Percentiles rank a stretch among this genome's conserved stretches.
These are phyloP conservation scores for Helminthosporium solani DNA, from an alignment of 2,329 filamentous ascomycete genomes.

Conservation along the genomic window DNA sequence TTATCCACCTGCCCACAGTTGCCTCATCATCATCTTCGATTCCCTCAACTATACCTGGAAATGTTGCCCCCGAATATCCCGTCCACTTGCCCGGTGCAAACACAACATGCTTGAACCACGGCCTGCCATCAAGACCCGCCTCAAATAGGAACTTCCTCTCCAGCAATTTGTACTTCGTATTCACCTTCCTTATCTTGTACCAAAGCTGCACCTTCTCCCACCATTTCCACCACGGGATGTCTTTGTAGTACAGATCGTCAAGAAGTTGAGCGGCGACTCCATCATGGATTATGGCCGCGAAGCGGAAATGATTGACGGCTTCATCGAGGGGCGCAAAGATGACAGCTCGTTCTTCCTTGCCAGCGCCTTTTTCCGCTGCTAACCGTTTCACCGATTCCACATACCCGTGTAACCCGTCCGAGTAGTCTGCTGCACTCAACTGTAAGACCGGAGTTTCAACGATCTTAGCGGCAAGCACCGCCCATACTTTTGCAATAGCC, in stretches of 20 bases:
- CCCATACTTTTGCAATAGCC: constrained; percentile 50
- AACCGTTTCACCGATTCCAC: constrained; percentile 44
- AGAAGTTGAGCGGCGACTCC: constrained; percentile 49
- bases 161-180: constrained; percentile 79
- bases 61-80: constrained; percentile 76
- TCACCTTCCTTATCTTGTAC: constrained; percentile 65
- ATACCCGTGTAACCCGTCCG: constrained; percentile 44
- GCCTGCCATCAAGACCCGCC: constrained; percentile 72
- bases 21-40: constrained; percentile 53
- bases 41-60: constrained; percentile 64
- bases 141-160: constrained; percentile 78
- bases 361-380: constrained; percentile 18
- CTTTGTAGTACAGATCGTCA: constrained; percentile 49
- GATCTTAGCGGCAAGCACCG: constrained; percentile 48
- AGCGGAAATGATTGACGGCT: constrained; percentile 51
- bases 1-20: constrained; percentile 45
- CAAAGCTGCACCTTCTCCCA: constrained; percentile 66
- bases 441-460: constrained; percentile 50
- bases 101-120: constrained; percentile 94
- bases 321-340: constrained; percentile 51
- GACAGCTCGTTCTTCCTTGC: background rate
- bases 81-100: constrained; percentile 92
- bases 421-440: constrained; percentile 52
- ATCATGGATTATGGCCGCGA: constrained; percentile 55
- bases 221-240: constrained; percentile 77